phyloP scores from a whole-genome alignment of 148 eudicot genomes.

The Mesembryanthemum crystallinum region DNA sequence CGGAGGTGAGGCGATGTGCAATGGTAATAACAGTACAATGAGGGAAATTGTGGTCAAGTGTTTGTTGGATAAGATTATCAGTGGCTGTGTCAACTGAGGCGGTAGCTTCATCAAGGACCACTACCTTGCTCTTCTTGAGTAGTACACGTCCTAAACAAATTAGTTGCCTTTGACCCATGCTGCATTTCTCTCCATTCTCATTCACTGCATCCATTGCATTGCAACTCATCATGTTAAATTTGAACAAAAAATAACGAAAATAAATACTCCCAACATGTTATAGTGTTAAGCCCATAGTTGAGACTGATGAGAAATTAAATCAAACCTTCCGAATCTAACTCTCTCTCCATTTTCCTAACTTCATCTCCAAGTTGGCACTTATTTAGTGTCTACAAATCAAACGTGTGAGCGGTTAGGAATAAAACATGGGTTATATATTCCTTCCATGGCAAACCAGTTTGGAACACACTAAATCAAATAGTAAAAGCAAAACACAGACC shows the following conservation, averaged over 20 bases:
- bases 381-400: neutral
- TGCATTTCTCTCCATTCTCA: neutral
- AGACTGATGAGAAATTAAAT: no score
- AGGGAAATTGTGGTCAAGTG: neutral
- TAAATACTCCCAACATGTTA: neutral
- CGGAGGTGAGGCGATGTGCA: neutral
- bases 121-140: neutral
- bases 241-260: no score
- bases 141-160: neutral
- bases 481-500: neutral
- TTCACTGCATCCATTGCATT: neutral
- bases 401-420: neutral
- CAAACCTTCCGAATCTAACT: neutral
- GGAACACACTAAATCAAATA: neutral
- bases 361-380: neutral
- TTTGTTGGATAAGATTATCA: neutral
- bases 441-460: neutral
- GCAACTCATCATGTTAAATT: no score
- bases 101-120: neutral
- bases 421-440: no score
- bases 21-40: neutral
- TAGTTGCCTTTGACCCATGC: neutral
- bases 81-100: slow-evolving; percentile 1
- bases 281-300: neutral
- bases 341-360: neutral